These are phyloP conservation scores for Agaricales sp. DNA, from an alignment of 1,284 basidiomycete species.

Conservation along the genomic window DNA sequence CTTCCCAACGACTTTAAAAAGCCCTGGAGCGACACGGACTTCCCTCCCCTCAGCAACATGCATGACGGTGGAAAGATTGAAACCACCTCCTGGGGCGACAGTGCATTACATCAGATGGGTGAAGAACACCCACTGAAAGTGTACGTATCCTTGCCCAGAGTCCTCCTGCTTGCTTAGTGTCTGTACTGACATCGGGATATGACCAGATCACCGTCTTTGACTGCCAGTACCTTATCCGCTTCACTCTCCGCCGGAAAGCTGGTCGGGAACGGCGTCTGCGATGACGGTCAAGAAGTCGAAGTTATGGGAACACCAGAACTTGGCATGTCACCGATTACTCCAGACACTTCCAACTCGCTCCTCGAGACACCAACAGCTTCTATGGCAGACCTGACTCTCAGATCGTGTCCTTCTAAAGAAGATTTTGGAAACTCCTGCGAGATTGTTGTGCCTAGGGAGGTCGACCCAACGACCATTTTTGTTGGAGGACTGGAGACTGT, in stretches of 20 bases:
- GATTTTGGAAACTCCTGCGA: conserved; percentile 12
- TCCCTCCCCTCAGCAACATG: conserved; percentile 3
- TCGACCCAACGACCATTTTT: conserved; percentile 62
- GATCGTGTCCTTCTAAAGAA: conserved; percentile 18
- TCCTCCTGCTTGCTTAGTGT: no score
- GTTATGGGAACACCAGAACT: conserved; percentile 35
- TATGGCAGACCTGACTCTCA: conserved; percentile 19
- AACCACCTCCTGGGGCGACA: neutral
- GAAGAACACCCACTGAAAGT: no score
- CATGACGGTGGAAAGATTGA: neutral
- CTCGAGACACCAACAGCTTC: conserved; percentile 32
- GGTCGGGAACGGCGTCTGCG: conserved; percentile 7
- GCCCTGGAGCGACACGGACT: conserved; percentile 1
- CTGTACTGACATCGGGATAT: no score
- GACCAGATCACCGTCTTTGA: neutral
- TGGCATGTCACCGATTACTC: conserved; percentile 36
- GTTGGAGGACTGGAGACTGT: conserved; percentile 63
- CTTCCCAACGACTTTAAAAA: neutral
- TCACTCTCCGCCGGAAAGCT: neutral
- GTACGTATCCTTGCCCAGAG: neutral
- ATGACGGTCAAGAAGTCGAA: conserved; percentile 26
- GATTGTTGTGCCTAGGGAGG: conserved; percentile 21
- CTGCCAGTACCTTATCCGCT: neutral
- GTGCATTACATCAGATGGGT: no score
- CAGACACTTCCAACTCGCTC: conserved; percentile 34